Evolutionary conservation across 2,329 filamentous ascomycete species (phyloP).

Genomic region (Teratosphaeria viscida): DNA sequence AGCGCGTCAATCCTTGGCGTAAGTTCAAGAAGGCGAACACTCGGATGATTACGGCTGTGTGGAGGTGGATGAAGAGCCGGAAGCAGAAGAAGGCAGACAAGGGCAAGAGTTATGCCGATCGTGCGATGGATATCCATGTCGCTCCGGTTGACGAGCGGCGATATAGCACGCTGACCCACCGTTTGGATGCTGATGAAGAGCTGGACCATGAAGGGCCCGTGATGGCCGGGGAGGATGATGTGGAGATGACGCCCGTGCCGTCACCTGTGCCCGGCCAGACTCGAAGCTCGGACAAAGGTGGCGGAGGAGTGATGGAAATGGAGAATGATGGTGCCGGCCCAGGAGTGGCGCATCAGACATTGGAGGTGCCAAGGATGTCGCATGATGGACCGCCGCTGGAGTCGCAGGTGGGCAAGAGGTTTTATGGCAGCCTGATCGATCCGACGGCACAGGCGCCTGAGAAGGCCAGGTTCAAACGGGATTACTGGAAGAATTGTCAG

Average conservation of each 20-base stretch:
- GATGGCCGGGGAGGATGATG: slow-evolving; percentile 49
- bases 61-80: slow-evolving; percentile 34
- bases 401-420: slow-evolving; percentile 34
- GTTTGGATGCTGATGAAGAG: slow-evolving; percentile 30
- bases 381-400: slow-evolving; percentile 11
- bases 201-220: slow-evolving; percentile 7
- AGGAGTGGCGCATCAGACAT: slow-evolving; percentile 13
- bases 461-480: slow-evolving; percentile 77
- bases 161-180: slow-evolving; percentile 37
- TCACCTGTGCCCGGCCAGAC: slow-evolving; percentile 57
- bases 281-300: slow-evolving; percentile 13
- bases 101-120: slow-evolving; percentile 33
- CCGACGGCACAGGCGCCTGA: slow-evolving; percentile 53
- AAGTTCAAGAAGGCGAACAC: slow-evolving; percentile 82
- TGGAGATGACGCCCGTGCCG: slow-evolving; percentile 91
- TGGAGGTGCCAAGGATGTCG: slow-evolving; percentile 18
- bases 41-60: slow-evolving; percentile 47
- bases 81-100: slow-evolving; percentile 37
- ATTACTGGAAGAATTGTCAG: slow-evolving; percentile 88
- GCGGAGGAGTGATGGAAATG: not conserved
- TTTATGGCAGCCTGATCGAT: slow-evolving; percentile 64
- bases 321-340: slow-evolving; percentile 10
- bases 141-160: slow-evolving; percentile 33
- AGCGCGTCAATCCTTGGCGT: slow-evolving; percentile 78
- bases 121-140: slow-evolving; percentile 36